These are phyloP conservation scores for Calonectria pauciramosa DNA, from an alignment of 2,329 filamentous ascomycete genomes.

Conservation along the genomic window DNA sequence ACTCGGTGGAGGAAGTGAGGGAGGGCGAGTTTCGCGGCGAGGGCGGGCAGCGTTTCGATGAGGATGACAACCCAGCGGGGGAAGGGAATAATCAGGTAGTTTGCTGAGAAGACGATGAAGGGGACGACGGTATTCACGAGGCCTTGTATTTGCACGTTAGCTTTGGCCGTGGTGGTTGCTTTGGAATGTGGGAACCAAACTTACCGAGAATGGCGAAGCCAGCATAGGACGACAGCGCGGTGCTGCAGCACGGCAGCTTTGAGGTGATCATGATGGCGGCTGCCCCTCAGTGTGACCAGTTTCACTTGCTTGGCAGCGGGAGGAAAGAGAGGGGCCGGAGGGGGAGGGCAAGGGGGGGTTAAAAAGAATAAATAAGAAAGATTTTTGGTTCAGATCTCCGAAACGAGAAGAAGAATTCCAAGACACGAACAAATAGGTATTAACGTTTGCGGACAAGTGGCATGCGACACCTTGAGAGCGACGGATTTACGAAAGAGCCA, in stretches of 20 bases:
- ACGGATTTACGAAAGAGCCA: conserved; percentile 6
- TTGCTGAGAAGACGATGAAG: conserved; percentile 48
- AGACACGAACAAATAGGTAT: conserved; percentile 1
- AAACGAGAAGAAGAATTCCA: background rate
- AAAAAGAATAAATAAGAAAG: background rate
- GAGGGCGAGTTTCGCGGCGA: conserved; percentile 47
- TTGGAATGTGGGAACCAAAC: background rate
- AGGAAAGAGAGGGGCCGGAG: background rate
- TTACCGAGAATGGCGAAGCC: conserved; percentile 46
- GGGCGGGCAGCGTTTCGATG: conserved; percentile 48
- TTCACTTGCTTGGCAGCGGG: background rate
- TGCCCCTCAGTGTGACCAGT: background rate
- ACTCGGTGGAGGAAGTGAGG: conserved; percentile 46
- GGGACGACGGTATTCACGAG: conserved; percentile 49
- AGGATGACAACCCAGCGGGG: conserved; percentile 49
- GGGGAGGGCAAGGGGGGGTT: background rate
- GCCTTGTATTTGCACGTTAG: conserved; percentile 38
- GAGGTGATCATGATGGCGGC: conserved; percentile 7
- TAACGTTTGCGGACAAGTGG: conserved; percentile 2
- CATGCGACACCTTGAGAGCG: background rate
- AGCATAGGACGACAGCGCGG: conserved; percentile 38
- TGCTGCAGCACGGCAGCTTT: conserved; percentile 21
- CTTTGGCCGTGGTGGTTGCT: background rate
- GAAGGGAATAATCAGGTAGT: conserved; percentile 54
- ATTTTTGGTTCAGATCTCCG: background rate